Evolutionary conservation across 1,284 basidiomycete species (phyloP).

Genomic region (Irpex rosettiformis): DNA sequence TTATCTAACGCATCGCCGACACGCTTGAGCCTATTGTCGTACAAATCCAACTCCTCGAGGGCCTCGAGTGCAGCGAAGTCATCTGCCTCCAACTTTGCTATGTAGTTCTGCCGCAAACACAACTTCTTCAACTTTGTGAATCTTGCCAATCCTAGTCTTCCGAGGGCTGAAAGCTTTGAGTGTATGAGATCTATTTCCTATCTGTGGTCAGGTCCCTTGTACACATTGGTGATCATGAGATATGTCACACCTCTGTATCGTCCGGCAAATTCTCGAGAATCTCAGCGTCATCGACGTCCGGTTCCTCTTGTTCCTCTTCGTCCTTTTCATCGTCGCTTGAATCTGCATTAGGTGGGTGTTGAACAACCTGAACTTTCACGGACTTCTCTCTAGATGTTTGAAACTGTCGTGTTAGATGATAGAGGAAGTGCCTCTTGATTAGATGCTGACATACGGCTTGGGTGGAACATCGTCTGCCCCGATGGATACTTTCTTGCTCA

Average conservation of each 20-base stretch:
- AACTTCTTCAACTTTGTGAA: constrained; percentile 76
- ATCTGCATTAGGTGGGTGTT: constrained; percentile 15
- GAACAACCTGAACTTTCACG: constrained; percentile 24
- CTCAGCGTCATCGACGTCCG: constrained; percentile 37
- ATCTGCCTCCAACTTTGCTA: constrained; percentile 67
- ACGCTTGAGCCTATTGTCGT: constrained; percentile 89
- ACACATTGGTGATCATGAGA: constrained; percentile 15
- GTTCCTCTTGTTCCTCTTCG: constrained; percentile 24
- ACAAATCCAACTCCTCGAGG: constrained; percentile 90
- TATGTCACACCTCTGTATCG: constrained; percentile 58
- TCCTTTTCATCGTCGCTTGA: constrained; percentile 38
- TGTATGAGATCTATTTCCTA: constrained; percentile 93
- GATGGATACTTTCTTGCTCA: not conserved
- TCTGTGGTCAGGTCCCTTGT: not conserved
- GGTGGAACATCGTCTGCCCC: not conserved
- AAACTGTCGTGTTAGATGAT: not conserved
- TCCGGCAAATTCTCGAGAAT: constrained; percentile 51
- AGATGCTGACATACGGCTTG: not conserved
- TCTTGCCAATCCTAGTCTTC: constrained; percentile 62
- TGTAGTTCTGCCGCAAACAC: constrained; percentile 88
- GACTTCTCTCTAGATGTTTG: constrained; percentile 17
- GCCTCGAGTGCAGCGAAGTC: constrained; percentile 63
- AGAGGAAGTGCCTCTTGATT: not conserved
- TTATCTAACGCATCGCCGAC: constrained; percentile 66
- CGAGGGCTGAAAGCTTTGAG: constrained; percentile 67